Conservation (phyloP, 176 grass and related monocot species). For the Aegilops speltoides region DNA sequence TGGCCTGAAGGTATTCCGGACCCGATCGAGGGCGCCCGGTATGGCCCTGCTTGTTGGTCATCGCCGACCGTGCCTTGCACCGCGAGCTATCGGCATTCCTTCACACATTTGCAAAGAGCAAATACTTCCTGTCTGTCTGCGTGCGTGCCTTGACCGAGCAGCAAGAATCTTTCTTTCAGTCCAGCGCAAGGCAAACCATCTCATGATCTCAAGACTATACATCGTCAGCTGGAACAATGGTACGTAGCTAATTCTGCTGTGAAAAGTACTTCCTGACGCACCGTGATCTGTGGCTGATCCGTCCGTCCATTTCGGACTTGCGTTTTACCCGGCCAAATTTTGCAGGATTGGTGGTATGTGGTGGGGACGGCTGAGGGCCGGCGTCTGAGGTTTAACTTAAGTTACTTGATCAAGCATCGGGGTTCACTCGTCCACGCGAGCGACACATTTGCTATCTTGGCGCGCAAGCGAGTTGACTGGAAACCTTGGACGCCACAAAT, state of each 20-base stretch:
- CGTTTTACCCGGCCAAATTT: neutral
- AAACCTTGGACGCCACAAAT: constrained; percentile 17
- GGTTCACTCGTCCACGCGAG: neutral
- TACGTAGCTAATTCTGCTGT: too few species aligned
- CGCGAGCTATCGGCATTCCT: constrained; percentile 4
- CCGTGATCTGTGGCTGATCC: too few species aligned
- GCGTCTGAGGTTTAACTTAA: neutral
- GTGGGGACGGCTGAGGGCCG: neutral
- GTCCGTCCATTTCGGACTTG: neutral
- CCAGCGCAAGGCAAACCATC: neutral
- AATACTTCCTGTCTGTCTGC: constrained; percentile 27
- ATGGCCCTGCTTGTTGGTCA: neutral
- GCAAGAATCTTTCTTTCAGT: constrained; percentile 25
- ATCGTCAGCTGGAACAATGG: neutral
- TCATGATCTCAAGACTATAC: neutral
- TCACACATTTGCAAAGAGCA: neutral
- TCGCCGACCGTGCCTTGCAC: neutral
- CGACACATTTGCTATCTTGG: constrained; percentile 5
- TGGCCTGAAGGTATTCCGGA: neutral
- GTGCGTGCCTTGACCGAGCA: neutral
- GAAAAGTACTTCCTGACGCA: too few species aligned
- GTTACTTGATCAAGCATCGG: neutral
- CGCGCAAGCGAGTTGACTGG: constrained; percentile 15
- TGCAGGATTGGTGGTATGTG: neutral
- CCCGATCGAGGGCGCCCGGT: neutral